A percentile compares a stretch with the other conserved stretches of the same genome.
Conservation (phyloP, 441 rosid genomes). For the Pelargonium australe region DNA sequence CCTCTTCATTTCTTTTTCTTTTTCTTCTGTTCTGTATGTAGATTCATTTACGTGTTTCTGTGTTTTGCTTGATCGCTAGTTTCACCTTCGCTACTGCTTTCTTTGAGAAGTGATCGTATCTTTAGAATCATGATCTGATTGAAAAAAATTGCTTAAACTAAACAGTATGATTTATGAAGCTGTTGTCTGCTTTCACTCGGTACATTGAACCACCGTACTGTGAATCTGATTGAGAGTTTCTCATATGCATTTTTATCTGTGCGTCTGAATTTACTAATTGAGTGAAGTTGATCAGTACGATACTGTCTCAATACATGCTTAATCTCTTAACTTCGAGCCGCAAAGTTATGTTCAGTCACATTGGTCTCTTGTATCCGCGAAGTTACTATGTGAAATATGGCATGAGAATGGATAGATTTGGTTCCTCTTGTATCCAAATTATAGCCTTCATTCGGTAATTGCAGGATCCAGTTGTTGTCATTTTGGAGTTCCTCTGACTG, state of each 20-base stretch:
- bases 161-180: not conserved
- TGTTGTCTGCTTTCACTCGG: not conserved
- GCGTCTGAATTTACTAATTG: too few species aligned
- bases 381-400: not conserved
- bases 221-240: not conserved
- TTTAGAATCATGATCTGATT: not conserved
- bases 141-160: too few species aligned
- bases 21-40: not conserved
- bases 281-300: not conserved
- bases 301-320: not conserved
- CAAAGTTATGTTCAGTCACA: not conserved
- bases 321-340: not conserved
- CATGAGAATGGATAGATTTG: not conserved
- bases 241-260: not conserved
- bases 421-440: not conserved
- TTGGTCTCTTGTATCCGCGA: not conserved
- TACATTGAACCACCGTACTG: too few species aligned
- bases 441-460: not conserved
- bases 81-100: not conserved
- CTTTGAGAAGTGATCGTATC: not conserved
- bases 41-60: not conserved
- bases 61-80: not conserved
- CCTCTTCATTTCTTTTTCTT: not conserved
- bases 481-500: not conserved
- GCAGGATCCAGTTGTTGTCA: not conserved